phyloP scores from a whole-genome alignment of 2,329 filamentous ascomycete species.

The Paramyrothecium roridum region DNA sequence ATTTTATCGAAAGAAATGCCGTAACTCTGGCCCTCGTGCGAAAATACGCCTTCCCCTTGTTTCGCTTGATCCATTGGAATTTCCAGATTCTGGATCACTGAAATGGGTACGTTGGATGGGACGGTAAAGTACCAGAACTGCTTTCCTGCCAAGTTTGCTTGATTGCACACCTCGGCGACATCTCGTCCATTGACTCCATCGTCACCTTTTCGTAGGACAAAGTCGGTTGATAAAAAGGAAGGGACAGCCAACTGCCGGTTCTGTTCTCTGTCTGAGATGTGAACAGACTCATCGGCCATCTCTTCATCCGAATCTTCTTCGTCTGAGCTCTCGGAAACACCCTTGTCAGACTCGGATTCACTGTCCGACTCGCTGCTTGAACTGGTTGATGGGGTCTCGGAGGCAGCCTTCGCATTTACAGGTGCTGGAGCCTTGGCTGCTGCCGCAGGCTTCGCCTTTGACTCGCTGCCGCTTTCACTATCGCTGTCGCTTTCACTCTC shows the following conservation, averaged over 20 bases:
- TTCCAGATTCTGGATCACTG: slow-evolving; percentile 61
- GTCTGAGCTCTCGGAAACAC: slow-evolving; percentile 14
- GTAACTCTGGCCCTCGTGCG: slow-evolving; percentile 62
- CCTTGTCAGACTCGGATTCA: slow-evolving; percentile 14
- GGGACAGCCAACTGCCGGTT: slow-evolving; percentile 34
- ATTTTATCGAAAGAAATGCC: slow-evolving; percentile 52
- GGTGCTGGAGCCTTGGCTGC: slow-evolving; percentile 8
- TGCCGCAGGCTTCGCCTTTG: slow-evolving; percentile 12
- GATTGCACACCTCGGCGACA: slow-evolving; percentile 53
- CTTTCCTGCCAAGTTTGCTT: slow-evolving; percentile 62
- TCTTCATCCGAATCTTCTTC: slow-evolving; percentile 25
- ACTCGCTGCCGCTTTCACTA: slow-evolving; percentile 19
- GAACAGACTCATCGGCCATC: slow-evolving; percentile 36
- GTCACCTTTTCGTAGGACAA: slow-evolving; percentile 47
- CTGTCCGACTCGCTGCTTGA: slow-evolving; percentile 17
- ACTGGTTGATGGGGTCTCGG: slow-evolving; percentile 12
- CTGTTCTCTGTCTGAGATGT: slow-evolving; percentile 27
- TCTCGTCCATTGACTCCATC: slow-evolving; percentile 37
- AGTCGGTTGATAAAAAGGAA: slow-evolving; percentile 48
- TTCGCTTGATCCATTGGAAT: slow-evolving; percentile 55
- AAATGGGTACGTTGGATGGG: slow-evolving; percentile 66
- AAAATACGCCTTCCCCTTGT: slow-evolving; percentile 52
- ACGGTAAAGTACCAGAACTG: slow-evolving; percentile 80
- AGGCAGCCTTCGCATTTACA: slow-evolving; percentile 12
- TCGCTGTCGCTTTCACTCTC: slow-evolving; percentile 22